Conservation (phyloP, 495 filamentous ascomycete genomes). For the Cetradonia linearis region DNA sequence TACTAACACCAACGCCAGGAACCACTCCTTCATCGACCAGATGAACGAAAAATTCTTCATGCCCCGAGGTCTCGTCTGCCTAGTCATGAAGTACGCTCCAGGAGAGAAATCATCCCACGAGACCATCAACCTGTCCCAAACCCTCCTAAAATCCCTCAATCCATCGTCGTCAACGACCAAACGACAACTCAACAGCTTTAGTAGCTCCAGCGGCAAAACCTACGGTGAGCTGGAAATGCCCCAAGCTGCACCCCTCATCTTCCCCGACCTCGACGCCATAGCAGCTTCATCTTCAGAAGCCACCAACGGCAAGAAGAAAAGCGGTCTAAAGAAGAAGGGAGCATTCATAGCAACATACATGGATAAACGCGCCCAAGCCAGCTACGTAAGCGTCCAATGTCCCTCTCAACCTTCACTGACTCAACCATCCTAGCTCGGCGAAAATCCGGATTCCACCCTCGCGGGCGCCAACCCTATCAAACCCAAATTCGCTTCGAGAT, state of each 20-base stretch:
- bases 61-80: constrained; percentile 48
- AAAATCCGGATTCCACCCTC: neutral
- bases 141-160: constrained; percentile 12
- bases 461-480: neutral
- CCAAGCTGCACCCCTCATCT: constrained; percentile 40
- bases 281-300: neutral
- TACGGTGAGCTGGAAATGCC: constrained; percentile 34
- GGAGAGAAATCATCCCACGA: constrained; percentile 27
- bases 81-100: constrained; percentile 52
- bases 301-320: constrained; percentile 13
- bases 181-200: constrained; percentile 27
- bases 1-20: constrained; percentile 5
- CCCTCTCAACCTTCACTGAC: neutral
- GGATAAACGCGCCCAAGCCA: constrained; percentile 36
- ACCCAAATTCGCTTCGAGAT: neutral
- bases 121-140: constrained; percentile 29
- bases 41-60: constrained; percentile 50
- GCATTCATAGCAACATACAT: constrained; percentile 32
- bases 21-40: constrained; percentile 45
- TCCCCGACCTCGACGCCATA: constrained; percentile 36
- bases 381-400: constrained; percentile 45
- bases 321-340: constrained; percentile 1
- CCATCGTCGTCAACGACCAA: neutral
- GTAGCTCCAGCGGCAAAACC: constrained; percentile 32
- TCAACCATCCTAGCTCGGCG: neutral